These are phyloP conservation scores for Wickerhamomyces kurtzmanii DNA, from an alignment of 805 yeast species.

Conservation along the genomic window DNA sequence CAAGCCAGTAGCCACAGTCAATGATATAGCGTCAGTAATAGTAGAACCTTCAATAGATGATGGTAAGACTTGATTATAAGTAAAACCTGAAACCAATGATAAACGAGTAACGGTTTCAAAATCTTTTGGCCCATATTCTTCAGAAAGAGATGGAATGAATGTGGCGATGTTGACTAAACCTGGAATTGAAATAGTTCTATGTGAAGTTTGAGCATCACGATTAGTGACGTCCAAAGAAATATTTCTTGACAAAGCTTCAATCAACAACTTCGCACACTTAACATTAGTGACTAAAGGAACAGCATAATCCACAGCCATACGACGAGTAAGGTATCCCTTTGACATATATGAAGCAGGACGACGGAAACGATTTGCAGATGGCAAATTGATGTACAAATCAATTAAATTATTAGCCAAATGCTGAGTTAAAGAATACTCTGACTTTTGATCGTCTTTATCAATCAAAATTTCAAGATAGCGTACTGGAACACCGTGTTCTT, in stretches of 20 bases:
- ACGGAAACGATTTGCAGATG: conserved; percentile 94
- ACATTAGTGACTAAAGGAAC: conserved; percentile 97
- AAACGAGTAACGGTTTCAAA: conserved; percentile 60
- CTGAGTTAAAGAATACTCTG: conserved; percentile 91
- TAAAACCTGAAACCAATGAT: conserved; percentile 80
- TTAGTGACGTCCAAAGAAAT: conserved; percentile 55
- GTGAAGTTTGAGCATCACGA: conserved; percentile 87
- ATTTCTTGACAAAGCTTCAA: conserved; percentile 85
- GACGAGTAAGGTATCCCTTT: conserved; percentile 95
- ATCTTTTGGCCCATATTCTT: conserved; percentile 36
- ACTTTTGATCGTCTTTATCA: conserved; percentile 68
- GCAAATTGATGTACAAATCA: conserved; percentile 92
- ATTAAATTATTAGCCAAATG: conserved; percentile 95
- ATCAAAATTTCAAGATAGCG: conserved; percentile 84
- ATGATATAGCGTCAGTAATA: conserved; percentile 54
- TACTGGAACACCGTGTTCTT: conserved; percentile 90
- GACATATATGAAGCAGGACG: conserved; percentile 98
- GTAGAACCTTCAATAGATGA: conserved; percentile 52
- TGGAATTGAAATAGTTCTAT: conserved; percentile 71
- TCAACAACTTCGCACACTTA: conserved; percentile 89
- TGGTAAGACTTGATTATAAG: conserved; percentile 76
- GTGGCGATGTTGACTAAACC: conserved; percentile 81
- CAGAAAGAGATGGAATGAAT: conserved; percentile 59
- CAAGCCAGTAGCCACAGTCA: conserved; percentile 46
- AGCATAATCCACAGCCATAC: conserved; percentile 99